Conservation (phyloP, 306 rosid species). For the Lithocarpus polystachyus region DNA sequence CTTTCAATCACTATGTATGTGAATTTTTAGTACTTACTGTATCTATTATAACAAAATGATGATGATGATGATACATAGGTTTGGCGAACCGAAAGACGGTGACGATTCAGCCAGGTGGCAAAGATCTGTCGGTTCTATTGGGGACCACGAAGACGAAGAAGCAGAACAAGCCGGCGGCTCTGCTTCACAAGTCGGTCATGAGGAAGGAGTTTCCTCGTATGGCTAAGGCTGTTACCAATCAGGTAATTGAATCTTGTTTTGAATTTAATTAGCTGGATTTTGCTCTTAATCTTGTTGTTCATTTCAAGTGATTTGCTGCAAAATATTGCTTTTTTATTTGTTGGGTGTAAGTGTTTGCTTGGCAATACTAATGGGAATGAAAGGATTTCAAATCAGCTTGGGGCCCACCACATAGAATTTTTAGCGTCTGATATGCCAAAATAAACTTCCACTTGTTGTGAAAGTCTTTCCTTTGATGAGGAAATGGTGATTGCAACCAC, state of each 20-base stretch:
- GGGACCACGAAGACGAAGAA: constrained; percentile 89
- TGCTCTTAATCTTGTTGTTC: too few relatives aligned
- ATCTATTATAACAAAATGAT: too few relatives aligned
- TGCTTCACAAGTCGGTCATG: constrained; percentile 79
- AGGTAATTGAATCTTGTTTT: constrained; percentile 38
- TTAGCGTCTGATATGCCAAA: too few relatives aligned
- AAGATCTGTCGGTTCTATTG: constrained; percentile 66
- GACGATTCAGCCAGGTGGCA: constrained; percentile 64
- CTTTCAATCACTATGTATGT: background rate
- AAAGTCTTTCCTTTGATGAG: too few relatives aligned
- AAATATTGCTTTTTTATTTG: background rate
- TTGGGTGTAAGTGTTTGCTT: background rate
- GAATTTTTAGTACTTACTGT: background rate
- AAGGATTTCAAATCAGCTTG: too few relatives aligned
- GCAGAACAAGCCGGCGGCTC: constrained; percentile 76
- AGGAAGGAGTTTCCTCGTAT: constrained; percentile 83
- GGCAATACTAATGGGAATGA: too few relatives aligned
- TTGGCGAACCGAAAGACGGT: constrained; percentile 95
- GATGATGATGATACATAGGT: constrained; percentile 34
- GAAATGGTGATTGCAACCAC: too few relatives aligned
- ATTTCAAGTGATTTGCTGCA: background rate
- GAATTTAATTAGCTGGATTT: too few relatives aligned
- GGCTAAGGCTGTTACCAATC: constrained; percentile 74
- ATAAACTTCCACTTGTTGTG: too few relatives aligned
- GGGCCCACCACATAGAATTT: too few relatives aligned